Percentiles rank a stretch among this genome's conserved stretches.
Evolutionary conservation across 1,284 basidiomycete species (phyloP).

Genomic region (Ustilago curta): DNA sequence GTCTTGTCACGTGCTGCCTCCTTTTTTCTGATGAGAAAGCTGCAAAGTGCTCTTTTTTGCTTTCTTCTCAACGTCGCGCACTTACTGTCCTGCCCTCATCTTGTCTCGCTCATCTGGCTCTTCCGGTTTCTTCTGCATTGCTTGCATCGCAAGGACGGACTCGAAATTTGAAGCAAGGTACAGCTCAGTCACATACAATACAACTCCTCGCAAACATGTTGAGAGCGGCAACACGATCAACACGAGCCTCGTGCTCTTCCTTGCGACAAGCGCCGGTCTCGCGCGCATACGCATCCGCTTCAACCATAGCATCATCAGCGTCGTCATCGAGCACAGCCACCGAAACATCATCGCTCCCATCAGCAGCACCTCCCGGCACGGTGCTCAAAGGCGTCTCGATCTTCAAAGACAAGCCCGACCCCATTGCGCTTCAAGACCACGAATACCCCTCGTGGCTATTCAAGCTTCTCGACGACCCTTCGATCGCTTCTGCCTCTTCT

Average conservation of each 20-base stretch:
- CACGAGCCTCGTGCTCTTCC: constrained; percentile 25
- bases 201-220: constrained; percentile 2
- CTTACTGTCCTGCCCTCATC: neutral
- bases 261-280: constrained; percentile 14
- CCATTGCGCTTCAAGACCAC: constrained; percentile 83
- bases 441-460: constrained; percentile 92
- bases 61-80: constrained; percentile 5
- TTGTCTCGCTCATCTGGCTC: neutral
- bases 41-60: constrained; percentile 6
- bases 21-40: constrained; percentile 10
- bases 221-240: constrained; percentile 15
- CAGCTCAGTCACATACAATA: neutral
- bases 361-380: constrained; percentile 74
- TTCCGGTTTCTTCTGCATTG: too few relatives aligned
- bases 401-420: constrained; percentile 83
- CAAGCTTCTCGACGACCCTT: constrained; percentile 74
- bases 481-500: constrained; percentile 49
- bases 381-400: constrained; percentile 81
- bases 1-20: constrained; percentile 13
- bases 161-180: neutral
- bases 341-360: constrained; percentile 44
- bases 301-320: constrained; percentile 11
- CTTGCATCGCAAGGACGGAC: neutral
- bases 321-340: constrained; percentile 14
- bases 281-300: constrained; percentile 33